Conservation (phyloP, 2,329 filamentous ascomycete species). For the Nemania sp. region DNA sequence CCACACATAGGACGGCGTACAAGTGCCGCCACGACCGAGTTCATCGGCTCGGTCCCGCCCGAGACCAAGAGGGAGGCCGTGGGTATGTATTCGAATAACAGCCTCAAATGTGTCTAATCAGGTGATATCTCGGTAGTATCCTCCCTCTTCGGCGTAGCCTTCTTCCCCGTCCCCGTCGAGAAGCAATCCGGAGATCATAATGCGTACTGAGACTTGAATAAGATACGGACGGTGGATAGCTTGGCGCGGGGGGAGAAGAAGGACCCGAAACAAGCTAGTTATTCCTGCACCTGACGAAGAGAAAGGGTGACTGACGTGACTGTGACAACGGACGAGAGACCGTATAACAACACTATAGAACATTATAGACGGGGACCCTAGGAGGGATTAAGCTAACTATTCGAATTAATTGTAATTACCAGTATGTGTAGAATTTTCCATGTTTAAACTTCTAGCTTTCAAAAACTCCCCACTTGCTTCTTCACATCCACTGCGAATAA, state of each 20-base stretch:
- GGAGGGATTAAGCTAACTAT: too few relatives aligned
- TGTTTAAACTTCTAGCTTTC: too few relatives aligned
- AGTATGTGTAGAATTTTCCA: too few relatives aligned
- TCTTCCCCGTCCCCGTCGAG: conserved; percentile 6
- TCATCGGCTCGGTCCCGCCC: not conserved
- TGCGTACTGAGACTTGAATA: conserved; percentile 12
- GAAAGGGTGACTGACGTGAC: too few relatives aligned
- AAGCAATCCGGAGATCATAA: conserved; percentile 7
- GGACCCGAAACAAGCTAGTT: not conserved
- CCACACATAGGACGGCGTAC: not conserved
- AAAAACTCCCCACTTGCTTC: too few relatives aligned
- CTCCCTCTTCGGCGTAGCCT: not conserved
- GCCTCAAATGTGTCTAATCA: conserved; percentile 4
- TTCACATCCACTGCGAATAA: too few relatives aligned
- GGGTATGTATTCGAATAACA: conserved; percentile 3
- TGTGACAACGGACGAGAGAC: too few relatives aligned
- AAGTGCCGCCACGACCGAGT: conserved; percentile 1
- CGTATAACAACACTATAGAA: too few relatives aligned
- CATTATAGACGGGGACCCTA: too few relatives aligned
- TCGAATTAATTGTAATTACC: too few relatives aligned
- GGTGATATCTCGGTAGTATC: conserved; percentile 5
- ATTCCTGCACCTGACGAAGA: too few relatives aligned
- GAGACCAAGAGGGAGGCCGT: not conserved
- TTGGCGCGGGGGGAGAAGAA: not conserved
- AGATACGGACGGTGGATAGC: conserved; percentile 12